These are phyloP conservation scores for Schizothecium vesticola DNA, from an alignment of 495 filamentous ascomycete genomes.

Conservation along the genomic window DNA sequence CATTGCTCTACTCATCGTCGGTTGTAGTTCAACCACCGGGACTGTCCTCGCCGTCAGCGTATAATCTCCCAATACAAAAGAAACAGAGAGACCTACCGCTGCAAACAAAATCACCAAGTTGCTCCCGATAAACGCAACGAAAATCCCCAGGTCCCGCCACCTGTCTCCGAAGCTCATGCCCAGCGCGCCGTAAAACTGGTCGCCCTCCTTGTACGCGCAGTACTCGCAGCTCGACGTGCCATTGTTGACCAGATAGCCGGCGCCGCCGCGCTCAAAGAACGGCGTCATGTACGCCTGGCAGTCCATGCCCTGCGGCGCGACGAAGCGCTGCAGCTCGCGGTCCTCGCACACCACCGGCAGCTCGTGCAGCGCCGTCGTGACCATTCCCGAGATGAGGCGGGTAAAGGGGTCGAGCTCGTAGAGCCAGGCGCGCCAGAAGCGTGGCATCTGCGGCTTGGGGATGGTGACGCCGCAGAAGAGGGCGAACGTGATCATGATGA, in stretches of 20 bases:
- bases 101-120: conserved; percentile 72
- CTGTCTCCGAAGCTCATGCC: conserved; percentile 58
- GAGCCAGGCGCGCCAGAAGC: conserved; percentile 74
- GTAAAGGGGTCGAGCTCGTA: conserved; percentile 83
- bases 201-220: conserved; percentile 70
- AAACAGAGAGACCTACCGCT: conserved; percentile 46
- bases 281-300: conserved; percentile 70
- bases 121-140: conserved; percentile 63
- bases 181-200: conserved; percentile 68
- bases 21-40: conserved; percentile 63
- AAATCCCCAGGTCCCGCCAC: conserved; percentile 79
- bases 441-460: conserved; percentile 66
- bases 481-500: conserved; percentile 71
- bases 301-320: conserved; percentile 51
- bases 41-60: conserved; percentile 36
- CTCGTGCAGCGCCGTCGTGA: conserved; percentile 66
- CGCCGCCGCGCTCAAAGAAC: conserved; percentile 58
- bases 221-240: conserved; percentile 62
- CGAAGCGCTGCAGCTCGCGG: conserved; percentile 57
- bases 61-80: background rate
- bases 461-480: conserved; percentile 83
- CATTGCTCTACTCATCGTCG: conserved; percentile 36
- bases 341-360: conserved; percentile 53
- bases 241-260: conserved; percentile 65
- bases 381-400: conserved; percentile 71